Base-by-base conservation (phyloP, 225 moss, liverwort and hornwort species). In the Thuidium tamariscinum region DNA sequence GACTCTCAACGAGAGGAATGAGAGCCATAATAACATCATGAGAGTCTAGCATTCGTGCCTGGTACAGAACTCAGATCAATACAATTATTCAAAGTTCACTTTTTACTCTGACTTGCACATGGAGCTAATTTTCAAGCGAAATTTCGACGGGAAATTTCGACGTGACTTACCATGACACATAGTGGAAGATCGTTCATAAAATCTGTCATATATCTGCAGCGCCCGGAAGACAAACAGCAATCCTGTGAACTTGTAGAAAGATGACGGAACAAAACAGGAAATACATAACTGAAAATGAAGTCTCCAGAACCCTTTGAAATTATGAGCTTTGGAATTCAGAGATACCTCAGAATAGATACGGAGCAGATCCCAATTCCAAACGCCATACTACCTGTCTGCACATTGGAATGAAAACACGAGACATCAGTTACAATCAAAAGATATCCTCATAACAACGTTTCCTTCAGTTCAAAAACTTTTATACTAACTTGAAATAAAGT, bases 11-110 rank as follows among this genome's bases (percentile, higher is more conserved):
- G 13, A 99, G 94, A 7, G 98, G 97, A 85, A 93, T 86, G 77
- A 99, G 94, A 52, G 95, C 92, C 97, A 99, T 95, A 41, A 97
- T 92, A 46, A 99, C 85, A 78, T 99, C 97, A 90, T 97, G 96
- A 56, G 84, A 93, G 86, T 99, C 98, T 76, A 99, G 68, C 81
- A 99, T 89, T 71, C 97, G 86, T 90, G 95, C 97, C 97, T 97
- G 90, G 18, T 11, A 81, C n/a, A 81, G 25, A 51, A 51, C 51
- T 51, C 36, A 51, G 36, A 64, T 81, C 66, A 70, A 63, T 26
- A 55, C 52, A 61, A 32, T 36, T 55, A 87, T 44, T 82, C 46
- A 10, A 76, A 66, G 75, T 32, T 83, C 32, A 39, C 60, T 67
- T 70, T n/a, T 71, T 41, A 20, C 65, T 57, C 48, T 57, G 48